Base-by-base conservation (phyloP, 2,329 filamentous ascomycete species). In the Juglanconis oblonga region DNA sequence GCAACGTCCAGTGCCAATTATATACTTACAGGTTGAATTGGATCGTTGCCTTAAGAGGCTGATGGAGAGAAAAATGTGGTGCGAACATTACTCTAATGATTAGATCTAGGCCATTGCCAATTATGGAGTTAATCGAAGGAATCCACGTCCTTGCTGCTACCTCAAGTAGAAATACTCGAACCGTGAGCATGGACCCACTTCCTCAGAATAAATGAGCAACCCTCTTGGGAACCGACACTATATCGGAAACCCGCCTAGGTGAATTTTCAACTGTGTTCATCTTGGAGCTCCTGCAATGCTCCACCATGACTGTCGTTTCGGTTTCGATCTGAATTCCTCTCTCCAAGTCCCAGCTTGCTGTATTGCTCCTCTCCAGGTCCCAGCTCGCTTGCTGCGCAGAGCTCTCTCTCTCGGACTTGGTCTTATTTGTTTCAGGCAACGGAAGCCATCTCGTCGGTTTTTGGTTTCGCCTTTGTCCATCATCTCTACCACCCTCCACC, bases 171-270 rank as follows among this genome's bases (percentile, higher is more conserved):
- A 45, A 8, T 24, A 6, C 17, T 45, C 42, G 4, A 45, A 4
- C 14, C 14, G 13, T n/a, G 8, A 24, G 14, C 4, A 10, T 31
- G 17, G 17, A 17, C 17, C 45, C 45, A 31, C 11, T 5, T 8
- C 24, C 45, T 48, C 45, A 58, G 9, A 58, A 58, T 5, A 40
- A 36, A 32, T 58, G 56, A 24, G 56, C 56, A 10, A 58, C 56
- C 9, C 56, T 58, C 14, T 40, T 32, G 2, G 56, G 56, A 9
- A 58, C 50, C 8, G 50, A 48, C 9, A 58, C 42, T 29, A 42
- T 38, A 35, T 58, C 56, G 13, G 45, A 31, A 8, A 48, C 24
- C 45, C 24, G 52, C 49, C 24, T 45, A 35, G 6, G 49, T 13
- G 14, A 31, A 24, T 8, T 5, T 29, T 2, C 35, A 38, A 38